Evolutionary conservation across 164 flowering plant species (phyloP).

Genomic region (Vitis labrusca): DNA sequence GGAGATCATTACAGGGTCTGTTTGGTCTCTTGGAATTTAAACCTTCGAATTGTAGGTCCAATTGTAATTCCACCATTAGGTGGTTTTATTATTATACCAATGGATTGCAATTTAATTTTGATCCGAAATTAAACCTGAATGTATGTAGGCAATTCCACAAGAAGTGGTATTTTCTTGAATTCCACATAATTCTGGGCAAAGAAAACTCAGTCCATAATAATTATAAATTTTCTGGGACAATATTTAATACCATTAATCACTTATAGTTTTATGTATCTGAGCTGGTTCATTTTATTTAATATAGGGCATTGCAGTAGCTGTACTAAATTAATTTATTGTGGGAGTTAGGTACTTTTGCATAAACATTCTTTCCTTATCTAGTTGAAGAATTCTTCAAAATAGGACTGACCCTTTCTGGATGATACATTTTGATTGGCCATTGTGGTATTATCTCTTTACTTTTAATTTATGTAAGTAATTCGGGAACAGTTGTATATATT

Average conservation of each 20-base stretch:
- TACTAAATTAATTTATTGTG: background rate
- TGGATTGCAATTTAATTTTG: no score
- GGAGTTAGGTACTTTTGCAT: background rate
- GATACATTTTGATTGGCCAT: background rate
- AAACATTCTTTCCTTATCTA: background rate
- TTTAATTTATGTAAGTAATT: background rate
- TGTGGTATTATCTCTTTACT: background rate
- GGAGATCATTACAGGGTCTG: no score
- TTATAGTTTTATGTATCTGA: background rate
- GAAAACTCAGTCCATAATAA: no score
- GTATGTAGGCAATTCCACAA: background rate
- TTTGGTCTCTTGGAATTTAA: no score
- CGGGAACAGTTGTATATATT: background rate
- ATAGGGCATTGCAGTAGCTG: background rate
- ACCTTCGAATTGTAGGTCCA: no score
- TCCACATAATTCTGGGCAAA: no score
- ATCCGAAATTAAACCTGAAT: no score
- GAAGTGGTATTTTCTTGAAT: no score
- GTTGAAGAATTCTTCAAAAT: background rate
- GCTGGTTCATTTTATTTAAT: background rate
- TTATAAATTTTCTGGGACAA: no score
- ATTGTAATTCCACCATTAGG: no score
- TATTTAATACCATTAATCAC: no score
- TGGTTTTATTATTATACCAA: no score
- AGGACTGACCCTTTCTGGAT: background rate